A percentile compares a stretch with the other conserved stretches of the same genome.
Evolutionary conservation across 1,139 yeast species (phyloP).

Genomic region (Nakaseomyces nivariensis): DNA sequence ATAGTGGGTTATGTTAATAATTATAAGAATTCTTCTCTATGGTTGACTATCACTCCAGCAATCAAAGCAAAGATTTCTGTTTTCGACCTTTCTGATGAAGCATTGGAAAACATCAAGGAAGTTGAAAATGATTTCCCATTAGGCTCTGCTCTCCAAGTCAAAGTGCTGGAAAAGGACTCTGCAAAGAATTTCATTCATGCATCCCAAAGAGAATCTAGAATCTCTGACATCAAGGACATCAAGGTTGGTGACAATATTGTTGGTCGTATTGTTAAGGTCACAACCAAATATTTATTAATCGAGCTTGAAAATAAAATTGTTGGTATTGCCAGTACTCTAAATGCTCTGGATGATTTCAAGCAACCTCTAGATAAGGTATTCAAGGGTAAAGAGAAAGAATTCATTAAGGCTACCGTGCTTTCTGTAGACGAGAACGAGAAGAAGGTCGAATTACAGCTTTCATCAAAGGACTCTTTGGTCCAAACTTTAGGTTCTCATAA

Average conservation of each 20-base stretch:
- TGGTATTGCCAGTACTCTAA: slow-evolving; percentile 66
- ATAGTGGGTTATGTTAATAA: slow-evolving; percentile 61
- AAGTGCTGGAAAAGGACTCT: slow-evolving; percentile 32
- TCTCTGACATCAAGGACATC: slow-evolving; percentile 42
- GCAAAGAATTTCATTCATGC: slow-evolving; percentile 42
- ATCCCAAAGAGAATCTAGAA: slow-evolving; percentile 38
- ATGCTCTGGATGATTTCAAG: slow-evolving; percentile 66
- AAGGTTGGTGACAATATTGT: slow-evolving; percentile 52
- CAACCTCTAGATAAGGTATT: slow-evolving; percentile 44
- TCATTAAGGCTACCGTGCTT: slow-evolving; percentile 53
- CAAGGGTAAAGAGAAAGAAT: slow-evolving; percentile 38
- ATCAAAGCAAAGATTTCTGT: slow-evolving; percentile 59
- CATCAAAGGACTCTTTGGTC: slow-evolving; percentile 45
- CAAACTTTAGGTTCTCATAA: slow-evolving; percentile 38
- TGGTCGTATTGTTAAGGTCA: slow-evolving; percentile 55
- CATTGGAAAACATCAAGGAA: slow-evolving; percentile 32
- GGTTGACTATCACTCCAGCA: slow-evolving; percentile 64
- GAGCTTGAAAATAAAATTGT: slow-evolving; percentile 52
- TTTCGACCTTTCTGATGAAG: slow-evolving; percentile 54
- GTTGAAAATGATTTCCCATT: slow-evolving; percentile 51
- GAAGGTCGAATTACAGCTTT: slow-evolving; percentile 55
- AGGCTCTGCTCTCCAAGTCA: slow-evolving; percentile 60
- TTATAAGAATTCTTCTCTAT: slow-evolving; percentile 46
- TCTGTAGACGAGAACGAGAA: slow-evolving; percentile 45
- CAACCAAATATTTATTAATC: slow-evolving; percentile 53